Base-by-base conservation (phyloP, 805 yeast genomes). In the Candida koratica region DNA sequence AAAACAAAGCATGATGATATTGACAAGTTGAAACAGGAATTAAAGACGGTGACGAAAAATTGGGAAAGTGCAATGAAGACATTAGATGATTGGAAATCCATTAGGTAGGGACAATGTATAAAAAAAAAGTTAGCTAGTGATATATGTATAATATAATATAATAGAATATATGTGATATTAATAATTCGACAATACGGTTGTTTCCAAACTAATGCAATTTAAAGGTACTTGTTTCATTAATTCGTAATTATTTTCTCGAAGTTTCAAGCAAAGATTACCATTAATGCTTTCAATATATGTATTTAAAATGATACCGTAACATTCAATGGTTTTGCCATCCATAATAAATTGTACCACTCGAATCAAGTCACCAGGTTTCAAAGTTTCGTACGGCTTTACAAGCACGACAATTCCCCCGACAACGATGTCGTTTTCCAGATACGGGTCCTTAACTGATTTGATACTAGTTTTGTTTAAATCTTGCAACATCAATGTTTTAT, bases 21-120 rank as follows among this genome's bases (percentile, higher is more conserved):
- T 11, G 33, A 25, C 13, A 32, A 19, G 7, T 34, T 17, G 11
- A 45, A 48, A 32, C 49, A 49, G n/a, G 71, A 67, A 34, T 53
- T 64, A 36, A 58, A 53, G 17, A 41, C 44, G 14, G 53, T 64
- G 32, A 51, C 52, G 11, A 47, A 52, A 25, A 66, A 62, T 37
- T 64, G 69, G 69, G 50, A 61, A 36, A 64, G 63, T 23, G 69
- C 72, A 0, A 49, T 62, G 38, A 53, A 51, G 30, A 59, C 67
- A 2, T 45, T 61, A 4, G 72, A 67, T 17, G 55, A 60, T 33
- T 67, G 69, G 71, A 61, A 36, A 24, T 14, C 33, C 11, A 20
- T 35, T 13, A 31, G 17, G 13, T 35, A 14, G 12, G 7, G 10
- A 20, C 23, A 8, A 20, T 20, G 23, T 20, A 20, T n/a, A n/a